Evolutionary conservation across 1,284 basidiomycete species (phyloP), one percentile per base, ranked within the genome.

Genomic region (Trichosporon sp.): DNA sequence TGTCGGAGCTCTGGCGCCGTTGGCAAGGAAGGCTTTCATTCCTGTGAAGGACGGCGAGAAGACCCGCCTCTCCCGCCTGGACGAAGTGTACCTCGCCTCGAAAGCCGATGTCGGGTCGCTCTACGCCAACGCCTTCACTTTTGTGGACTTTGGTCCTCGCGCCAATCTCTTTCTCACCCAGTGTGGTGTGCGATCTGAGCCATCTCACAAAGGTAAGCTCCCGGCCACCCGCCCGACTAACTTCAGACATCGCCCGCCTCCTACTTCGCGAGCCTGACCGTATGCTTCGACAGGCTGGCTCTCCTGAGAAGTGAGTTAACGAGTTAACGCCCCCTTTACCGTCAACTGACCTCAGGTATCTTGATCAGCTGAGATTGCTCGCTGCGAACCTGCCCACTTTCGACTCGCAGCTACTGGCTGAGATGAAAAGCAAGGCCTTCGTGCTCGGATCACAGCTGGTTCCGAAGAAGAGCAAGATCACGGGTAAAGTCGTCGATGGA

Each of bases 161-260:
- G 96, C 92, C 1, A 96, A 94, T 75, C 86, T 88, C 2, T 97
- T 99, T 84, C 85, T 99, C 65, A 89, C 88, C 71, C 90, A 91
- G 10, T 94, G 93, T 76, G 96, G 96, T 21, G 93, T 96, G 19
- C 91, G 91, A 78, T 90, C 89, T 67, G 92, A 96, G 78, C 97
- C 96, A 0, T 94, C 90, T 40, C 69, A 68, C 35, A 66, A 67
- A 67, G 40, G 46, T 68, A 26, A 37, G 37, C 35, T 31, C 7
- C 12, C 10, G 12, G 3, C n/a, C 5, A 26, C 26, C 6, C 64
- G 19, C 21, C 8, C 1, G 7, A 8, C 54, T 38, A 38, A 61
- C 54, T 11, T 11, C 68, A 77, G 83, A 84, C 65, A 80, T 84
- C 48, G 81, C 81, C 0, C 68, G 68, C 14, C 70, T 83, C 8